Evolutionary conservation across 1,284 basidiomycete genomes (phyloP), one percentile per base, ranked within the genome.

Genomic region (Gymnopus androsaceus): DNA sequence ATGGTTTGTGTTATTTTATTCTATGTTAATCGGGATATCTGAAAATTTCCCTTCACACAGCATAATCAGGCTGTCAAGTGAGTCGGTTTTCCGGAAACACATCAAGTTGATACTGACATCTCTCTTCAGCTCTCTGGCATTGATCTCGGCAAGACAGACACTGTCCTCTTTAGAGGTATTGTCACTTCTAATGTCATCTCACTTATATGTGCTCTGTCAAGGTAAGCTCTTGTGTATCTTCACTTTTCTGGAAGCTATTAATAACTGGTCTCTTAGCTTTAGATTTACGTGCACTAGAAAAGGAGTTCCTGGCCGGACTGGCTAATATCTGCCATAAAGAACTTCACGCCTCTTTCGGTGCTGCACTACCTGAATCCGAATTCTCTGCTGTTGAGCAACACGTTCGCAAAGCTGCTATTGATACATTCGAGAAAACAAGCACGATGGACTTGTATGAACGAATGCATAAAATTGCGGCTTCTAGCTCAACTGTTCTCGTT

Each of bases 41-140:
- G n/a, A 27, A n/a, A n/a, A 0, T 89, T 92, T 72, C 89, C 92
- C 28, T 27, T 19, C 21, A 8, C 40, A n/a, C 42, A 53, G 87
- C 89, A 92, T 65, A 94, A 94, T 66, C 92, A 93, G 69, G 87
- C 90, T 40, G 80, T 93, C 66, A 93, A 92, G 87, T 90, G 61
- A 62, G 86, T 73, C 45, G 38, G 54, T 30, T 55, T n/a, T 54
- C 9, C 15, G 23, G 34, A 23, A 21, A 47, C 23, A 23, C 27
- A 40, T 55, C 23, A 48, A 21, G 25, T 17, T 51, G 45, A 51
- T 48, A 37, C 27, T 56, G 54, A 61, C 33, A 63, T 56, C 11
- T 41, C 51, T 53, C 44, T 57, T 47, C 59, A 92, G 89, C 68
- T 92, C 90, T 6, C 75, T 94, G 51, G 91, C 91, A 1, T 76